These are phyloP conservation scores for Salix koriyanagi DNA, from an alignment of 345 rosid species.

Conservation along the genomic window DNA sequence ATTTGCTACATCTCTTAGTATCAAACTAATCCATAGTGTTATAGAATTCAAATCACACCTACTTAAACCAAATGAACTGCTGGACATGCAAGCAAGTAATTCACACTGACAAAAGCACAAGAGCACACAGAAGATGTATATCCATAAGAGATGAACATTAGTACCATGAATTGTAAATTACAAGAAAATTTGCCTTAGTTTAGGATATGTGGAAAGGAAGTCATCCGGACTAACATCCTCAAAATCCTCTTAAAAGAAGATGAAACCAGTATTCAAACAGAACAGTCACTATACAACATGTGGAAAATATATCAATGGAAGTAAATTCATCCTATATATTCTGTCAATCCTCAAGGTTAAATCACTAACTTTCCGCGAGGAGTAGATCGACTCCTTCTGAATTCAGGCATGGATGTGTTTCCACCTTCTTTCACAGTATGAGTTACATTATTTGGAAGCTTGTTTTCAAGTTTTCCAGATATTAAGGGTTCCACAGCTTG, in stretches of 20 bases:
- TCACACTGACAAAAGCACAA: not conserved
- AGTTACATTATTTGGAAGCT: constrained; percentile 28
- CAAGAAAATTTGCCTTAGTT: not conserved
- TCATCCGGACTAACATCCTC: constrained; percentile 3
- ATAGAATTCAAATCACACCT: too few species aligned
- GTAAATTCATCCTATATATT: not conserved
- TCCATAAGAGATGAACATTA: not conserved
- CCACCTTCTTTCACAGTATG: constrained; percentile 46
- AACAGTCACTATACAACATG: constrained; percentile 9
- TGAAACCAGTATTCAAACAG: constrained; percentile 9
- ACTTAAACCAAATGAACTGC: too few species aligned
- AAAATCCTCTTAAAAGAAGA: not conserved
- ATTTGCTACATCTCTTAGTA: too few species aligned
- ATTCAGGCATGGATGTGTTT: constrained; percentile 43
- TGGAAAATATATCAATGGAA: constrained; percentile 2
- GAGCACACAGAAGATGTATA: not conserved
- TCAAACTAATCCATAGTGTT: too few species aligned
- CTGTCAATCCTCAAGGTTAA: constrained; percentile 34
- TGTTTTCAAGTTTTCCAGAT: constrained; percentile 44
- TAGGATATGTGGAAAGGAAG: not conserved
- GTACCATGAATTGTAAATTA: not conserved
- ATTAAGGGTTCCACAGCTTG: constrained; percentile 41
- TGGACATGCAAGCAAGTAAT: not conserved
- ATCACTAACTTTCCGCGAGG: constrained; percentile 58
- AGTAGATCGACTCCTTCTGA: constrained; percentile 69